A percentile compares a stretch with the other conserved stretches of the same genome.
Evolutionary conservation across 495 filamentous ascomycete species (phyloP).

Genomic region (Geopyxis carbonaria): DNA sequence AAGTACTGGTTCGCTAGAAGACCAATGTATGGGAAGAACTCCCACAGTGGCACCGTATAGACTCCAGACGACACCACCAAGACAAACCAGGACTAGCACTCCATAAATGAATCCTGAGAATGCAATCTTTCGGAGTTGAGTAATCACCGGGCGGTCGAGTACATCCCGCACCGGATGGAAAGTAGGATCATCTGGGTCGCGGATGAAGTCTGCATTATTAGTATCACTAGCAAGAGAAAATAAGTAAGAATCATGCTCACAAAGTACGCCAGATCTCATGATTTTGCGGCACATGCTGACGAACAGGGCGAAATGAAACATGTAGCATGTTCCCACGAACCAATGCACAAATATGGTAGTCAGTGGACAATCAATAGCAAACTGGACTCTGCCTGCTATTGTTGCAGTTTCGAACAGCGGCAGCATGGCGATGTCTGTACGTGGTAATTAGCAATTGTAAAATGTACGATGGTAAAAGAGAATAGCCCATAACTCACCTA

Average conservation of each 20-base stretch:
- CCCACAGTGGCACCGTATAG: slow-evolving; percentile 41
- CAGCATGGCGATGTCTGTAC: slow-evolving; percentile 63
- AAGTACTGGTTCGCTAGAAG: slow-evolving; percentile 71
- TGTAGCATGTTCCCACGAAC: slow-evolving; percentile 98
- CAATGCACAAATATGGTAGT: slow-evolving; percentile 93
- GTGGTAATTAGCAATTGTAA: slow-evolving; percentile 3
- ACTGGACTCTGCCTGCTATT: slow-evolving; percentile 53
- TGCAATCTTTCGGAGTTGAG: slow-evolving; percentile 86
- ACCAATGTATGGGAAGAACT: slow-evolving; percentile 82
- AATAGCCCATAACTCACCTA: slow-evolving; percentile 29
- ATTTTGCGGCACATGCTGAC: slow-evolving; percentile 99
- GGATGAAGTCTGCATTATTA: slow-evolving; percentile 64
- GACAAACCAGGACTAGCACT: slow-evolving; percentile 74
- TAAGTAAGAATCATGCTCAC: slow-evolving; percentile 32
- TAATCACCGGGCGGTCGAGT: slow-evolving; percentile 78
- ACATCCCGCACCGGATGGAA: slow-evolving; percentile 97
- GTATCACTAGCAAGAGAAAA: slow-evolving; percentile 3
- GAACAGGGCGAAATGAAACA: slow-evolving; percentile 99
- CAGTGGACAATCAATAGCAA: slow-evolving; percentile 55
- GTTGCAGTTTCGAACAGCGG: slow-evolving; percentile 73
- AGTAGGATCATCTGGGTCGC: slow-evolving; percentile 93
- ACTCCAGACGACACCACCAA: slow-evolving; percentile 94
- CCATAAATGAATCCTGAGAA: slow-evolving; percentile 95
- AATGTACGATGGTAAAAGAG: not conserved
- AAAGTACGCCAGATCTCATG: slow-evolving; percentile 80